Evolutionary conservation across 139 green algal species (phyloP), one percentile per base, ranked within the genome.

Genomic region (Pseudopediastrum boryanum): DNA sequence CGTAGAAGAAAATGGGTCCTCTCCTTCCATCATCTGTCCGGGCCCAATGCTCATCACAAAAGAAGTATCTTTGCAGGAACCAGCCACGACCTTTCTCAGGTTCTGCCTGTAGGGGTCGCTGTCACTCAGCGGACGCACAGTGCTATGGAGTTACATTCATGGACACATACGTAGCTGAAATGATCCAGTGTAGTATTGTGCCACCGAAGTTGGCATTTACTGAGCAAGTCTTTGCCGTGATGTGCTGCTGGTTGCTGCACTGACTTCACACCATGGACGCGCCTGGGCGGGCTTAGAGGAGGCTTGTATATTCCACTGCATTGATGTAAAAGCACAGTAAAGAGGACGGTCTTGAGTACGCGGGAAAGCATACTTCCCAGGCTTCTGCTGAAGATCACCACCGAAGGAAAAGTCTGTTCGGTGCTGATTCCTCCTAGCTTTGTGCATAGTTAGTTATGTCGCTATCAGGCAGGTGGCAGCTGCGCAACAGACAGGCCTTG

Each of bases 1-100:
- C 33, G 80, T 98, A 98, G 44, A 98, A 92, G 68, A 96, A 98
- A 9, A 98, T 89, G 8, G 92, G 85, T 1, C 91, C 90, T 5
- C 41, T 8, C 29, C 56, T 68, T 8, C 68, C 42, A 42, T 61
- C 58, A 25, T 39, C 59, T 42, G 35, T 42, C 39, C 59, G 54
- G 13, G 59, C 35, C 87, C 90, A 97, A 67, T 89, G 77, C 64
- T 89, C 77, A 50, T 87, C 78, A 56, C 94, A 98, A 1, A 96
- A 75, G 70, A 93, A 97, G 56, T 93, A 94, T 12, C 94, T 87
- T 81, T 96, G 92, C 38, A 78, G 59, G 81, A 92, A 98, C 1
- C 85, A 92, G 5, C 7, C 42, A 2, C 0, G 13, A 70, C 25
- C 58, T 16, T 66, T 23, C 58, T 66, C 58, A 66, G 58, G 58